A percentile compares a stretch with the other conserved stretches of the same genome.
These are phyloP conservation scores for Rhizopogon rudus DNA, from an alignment of 768 basidiomycete species.

Conservation along the genomic window DNA sequence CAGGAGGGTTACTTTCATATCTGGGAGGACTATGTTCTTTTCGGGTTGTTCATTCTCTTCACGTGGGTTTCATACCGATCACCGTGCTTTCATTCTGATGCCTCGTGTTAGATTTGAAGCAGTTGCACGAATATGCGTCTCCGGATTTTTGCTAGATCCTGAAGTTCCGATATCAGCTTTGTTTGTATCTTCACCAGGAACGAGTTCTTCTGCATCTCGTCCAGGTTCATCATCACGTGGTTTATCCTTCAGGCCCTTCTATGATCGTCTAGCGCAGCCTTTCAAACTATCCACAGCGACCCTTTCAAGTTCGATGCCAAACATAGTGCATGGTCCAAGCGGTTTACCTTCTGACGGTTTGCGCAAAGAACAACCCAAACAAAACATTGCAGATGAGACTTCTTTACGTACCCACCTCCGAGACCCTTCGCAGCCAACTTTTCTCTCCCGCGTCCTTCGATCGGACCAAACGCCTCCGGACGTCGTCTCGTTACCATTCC, in stretches of 20 bases:
- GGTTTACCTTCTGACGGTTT: background rate
- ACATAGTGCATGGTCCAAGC: background rate
- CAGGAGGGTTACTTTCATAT: constrained; percentile 73
- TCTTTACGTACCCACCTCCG: constrained; percentile 33
- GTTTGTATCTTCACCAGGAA: constrained; percentile 35
- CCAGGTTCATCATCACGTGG: constrained; percentile 38
- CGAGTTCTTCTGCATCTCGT: constrained; percentile 16
- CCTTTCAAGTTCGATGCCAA: constrained; percentile 10
- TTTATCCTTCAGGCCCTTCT: constrained; percentile 39
- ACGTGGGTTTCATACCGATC: constrained; percentile 48
- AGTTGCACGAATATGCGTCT: constrained; percentile 83
- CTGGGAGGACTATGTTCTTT: constrained; percentile 90
- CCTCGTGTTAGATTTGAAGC: constrained; percentile 63
- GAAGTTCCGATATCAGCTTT: constrained; percentile 53
- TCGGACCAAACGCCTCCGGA: constrained; percentile 36
- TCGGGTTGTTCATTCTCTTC: constrained; percentile 79
- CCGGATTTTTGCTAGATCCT: constrained; percentile 85
- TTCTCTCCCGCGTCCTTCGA: constrained; percentile 44
- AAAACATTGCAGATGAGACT: background rate
- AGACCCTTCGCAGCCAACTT: constrained; percentile 43
- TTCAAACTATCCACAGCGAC: constrained; percentile 39
- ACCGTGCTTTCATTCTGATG: background rate
- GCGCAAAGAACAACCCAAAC: background rate
- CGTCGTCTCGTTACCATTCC: constrained; percentile 55
- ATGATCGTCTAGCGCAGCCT: constrained; percentile 45